phyloP scores from a whole-genome alignment of 169 alveolate species.

The Plasmodium knowlesi region DNA sequence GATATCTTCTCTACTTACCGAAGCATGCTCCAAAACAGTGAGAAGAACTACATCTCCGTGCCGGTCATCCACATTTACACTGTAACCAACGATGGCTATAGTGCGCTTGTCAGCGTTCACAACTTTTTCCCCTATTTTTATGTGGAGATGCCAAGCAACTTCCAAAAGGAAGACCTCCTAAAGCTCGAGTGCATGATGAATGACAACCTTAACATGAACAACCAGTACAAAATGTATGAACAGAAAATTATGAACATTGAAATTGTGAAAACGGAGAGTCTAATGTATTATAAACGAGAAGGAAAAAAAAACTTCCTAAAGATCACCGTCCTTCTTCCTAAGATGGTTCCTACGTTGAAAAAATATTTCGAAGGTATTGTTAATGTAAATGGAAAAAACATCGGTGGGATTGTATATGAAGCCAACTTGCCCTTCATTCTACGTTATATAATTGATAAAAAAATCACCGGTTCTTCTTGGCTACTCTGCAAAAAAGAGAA shows the following conservation, averaged over 20 bases:
- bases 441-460: conserved; percentile 96
- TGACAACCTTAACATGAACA: conserved; percentile 75
- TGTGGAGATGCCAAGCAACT: conserved; percentile 79
- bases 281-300: conserved; percentile 82
- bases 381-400: conserved; percentile 57
- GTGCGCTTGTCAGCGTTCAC: conserved; percentile 78
- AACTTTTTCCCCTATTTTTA: conserved; percentile 83
- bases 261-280: conserved; percentile 80
- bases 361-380: conserved; percentile 87
- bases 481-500: conserved; percentile 79
- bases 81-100: conserved; percentile 77
- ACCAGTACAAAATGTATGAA: conserved; percentile 79
- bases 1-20: conserved; percentile 8
- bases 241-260: conserved; percentile 79
- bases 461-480: conserved; percentile 98
- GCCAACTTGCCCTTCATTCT: conserved; percentile 97
- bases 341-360: conserved; percentile 87
- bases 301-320: conserved; percentile 84
- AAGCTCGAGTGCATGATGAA: conserved; percentile 73
- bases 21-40: neutral
- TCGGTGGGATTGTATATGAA: conserved; percentile 89
- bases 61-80: conserved; percentile 80
- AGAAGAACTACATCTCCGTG: conserved; percentile 29
- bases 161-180: conserved; percentile 75
- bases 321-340: conserved; percentile 88